A percentile compares a stretch with the other conserved stretches of the same genome.
Evolutionary conservation across 345 rosid genomes (phyloP).

Genomic region (Eucalyptus melliodora): DNA sequence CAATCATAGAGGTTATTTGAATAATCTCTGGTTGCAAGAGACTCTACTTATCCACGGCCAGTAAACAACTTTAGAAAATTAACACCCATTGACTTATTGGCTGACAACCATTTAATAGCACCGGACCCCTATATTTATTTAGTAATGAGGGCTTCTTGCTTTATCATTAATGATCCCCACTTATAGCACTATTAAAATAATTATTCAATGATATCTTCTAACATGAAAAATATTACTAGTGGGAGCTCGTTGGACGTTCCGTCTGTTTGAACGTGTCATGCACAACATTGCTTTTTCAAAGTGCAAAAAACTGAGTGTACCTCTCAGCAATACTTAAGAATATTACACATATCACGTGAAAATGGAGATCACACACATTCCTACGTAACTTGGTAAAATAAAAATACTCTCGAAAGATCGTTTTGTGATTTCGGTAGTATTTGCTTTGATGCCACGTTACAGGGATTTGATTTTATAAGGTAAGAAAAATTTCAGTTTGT

Average conservation of each 20-base stretch:
- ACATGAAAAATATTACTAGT: background rate
- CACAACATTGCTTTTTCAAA: background rate
- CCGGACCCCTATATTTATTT: background rate
- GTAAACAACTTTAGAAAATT: background rate
- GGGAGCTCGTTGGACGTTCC: background rate
- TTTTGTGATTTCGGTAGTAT: background rate
- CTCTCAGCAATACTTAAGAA: background rate
- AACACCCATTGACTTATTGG: background rate
- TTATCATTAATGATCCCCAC: background rate
- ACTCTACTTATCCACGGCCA: background rate
- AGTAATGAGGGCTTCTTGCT: background rate
- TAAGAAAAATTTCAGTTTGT: background rate
- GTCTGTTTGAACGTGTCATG: background rate
- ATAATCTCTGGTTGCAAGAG: background rate
- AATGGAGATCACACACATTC: background rate
- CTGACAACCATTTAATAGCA: background rate
- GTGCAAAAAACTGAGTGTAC: background rate
- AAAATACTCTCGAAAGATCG: background rate
- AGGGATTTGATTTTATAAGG: background rate
- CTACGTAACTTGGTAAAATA: background rate
- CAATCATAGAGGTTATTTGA: background rate
- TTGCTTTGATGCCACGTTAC: background rate
- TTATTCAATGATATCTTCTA: background rate
- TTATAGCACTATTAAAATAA: background rate
- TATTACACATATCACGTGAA: background rate